phyloP scores from a whole-genome alignment of 352 stramenopile species.

The Phytophthora sp. region DNA sequence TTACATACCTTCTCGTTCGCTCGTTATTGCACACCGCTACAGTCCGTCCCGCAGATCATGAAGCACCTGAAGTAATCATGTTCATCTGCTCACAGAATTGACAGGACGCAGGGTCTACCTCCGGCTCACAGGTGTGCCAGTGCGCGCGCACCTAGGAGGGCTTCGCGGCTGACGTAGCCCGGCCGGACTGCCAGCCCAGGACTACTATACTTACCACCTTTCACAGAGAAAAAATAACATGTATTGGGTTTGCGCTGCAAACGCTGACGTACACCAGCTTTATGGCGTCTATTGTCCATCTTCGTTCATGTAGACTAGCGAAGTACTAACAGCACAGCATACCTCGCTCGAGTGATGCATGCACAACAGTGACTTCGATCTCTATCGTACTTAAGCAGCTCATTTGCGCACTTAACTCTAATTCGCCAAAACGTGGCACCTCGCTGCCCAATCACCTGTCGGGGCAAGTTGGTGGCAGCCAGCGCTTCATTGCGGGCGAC shows the following conservation, averaged over 20 bases:
- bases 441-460: constrained; percentile 37
- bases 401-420: constrained; percentile 8
- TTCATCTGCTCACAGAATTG: constrained; percentile 14
- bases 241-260: constrained; percentile 42
- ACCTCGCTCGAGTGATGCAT: constrained; percentile 10
- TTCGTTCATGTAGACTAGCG: neutral
- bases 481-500: constrained; percentile 42
- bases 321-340: neutral
- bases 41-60: constrained; percentile 94
- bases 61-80: constrained; percentile 92
- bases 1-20: neutral
- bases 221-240: constrained; percentile 34
- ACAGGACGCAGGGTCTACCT: neutral
- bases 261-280: constrained; percentile 28
- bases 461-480: constrained; percentile 51
- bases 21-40: constrained; percentile 15
- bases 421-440: constrained; percentile 29
- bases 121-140: constrained; percentile 2
- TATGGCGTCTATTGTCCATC: neutral
- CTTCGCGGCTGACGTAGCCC: no score
- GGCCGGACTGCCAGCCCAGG: neutral
- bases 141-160: constrained; percentile 7
- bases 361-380: neutral
- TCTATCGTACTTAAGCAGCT: no score
- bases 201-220: constrained; percentile 25